Percentiles rank a stretch among this genome's conserved stretches.
Evolutionary conservation across 2,329 filamentous ascomycete species (phyloP).

Genomic region (Rhexocercosporidium sp.): DNA sequence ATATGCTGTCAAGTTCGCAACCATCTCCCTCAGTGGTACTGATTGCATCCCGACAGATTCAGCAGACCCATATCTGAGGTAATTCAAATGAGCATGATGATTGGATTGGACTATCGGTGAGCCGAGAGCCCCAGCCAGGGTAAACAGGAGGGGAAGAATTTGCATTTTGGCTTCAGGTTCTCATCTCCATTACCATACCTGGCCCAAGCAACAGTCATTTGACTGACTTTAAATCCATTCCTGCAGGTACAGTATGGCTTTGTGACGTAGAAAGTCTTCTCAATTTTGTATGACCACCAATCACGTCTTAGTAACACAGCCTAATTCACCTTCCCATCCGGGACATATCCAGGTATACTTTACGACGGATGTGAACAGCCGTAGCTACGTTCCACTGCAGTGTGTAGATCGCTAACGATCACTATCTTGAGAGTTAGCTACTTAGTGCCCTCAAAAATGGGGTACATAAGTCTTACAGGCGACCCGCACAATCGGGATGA

Average conservation of each 20-base stretch:
- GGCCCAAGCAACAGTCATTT: not conserved
- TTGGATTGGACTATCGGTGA: not conserved
- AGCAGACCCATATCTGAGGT: not conserved
- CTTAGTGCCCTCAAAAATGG: not conserved
- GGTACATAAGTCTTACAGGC: not conserved
- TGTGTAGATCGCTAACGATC: not conserved
- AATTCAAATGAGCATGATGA: not conserved
- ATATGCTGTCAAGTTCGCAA: conserved; percentile 6
- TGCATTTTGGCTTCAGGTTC: not conserved
- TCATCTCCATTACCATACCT: not conserved
- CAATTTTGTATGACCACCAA: not conserved
- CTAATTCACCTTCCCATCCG: not conserved
- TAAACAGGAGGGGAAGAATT: not conserved
- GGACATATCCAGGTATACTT: not conserved
- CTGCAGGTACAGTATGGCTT: not conserved
- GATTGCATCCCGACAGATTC: not conserved
- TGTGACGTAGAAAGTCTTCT: not conserved
- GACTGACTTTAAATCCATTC: not conserved
- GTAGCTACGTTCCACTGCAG: not conserved
- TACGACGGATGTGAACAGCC: not conserved
- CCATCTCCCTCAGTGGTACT: not conserved
- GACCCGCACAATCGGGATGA: not conserved
- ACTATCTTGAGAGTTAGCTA: not conserved
- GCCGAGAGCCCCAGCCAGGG: not conserved
- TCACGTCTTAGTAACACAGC: not conserved